These are phyloP conservation scores for Hylodesmum podocarpum DNA, from an alignment of 306 rosid species.

Conservation along the genomic window DNA sequence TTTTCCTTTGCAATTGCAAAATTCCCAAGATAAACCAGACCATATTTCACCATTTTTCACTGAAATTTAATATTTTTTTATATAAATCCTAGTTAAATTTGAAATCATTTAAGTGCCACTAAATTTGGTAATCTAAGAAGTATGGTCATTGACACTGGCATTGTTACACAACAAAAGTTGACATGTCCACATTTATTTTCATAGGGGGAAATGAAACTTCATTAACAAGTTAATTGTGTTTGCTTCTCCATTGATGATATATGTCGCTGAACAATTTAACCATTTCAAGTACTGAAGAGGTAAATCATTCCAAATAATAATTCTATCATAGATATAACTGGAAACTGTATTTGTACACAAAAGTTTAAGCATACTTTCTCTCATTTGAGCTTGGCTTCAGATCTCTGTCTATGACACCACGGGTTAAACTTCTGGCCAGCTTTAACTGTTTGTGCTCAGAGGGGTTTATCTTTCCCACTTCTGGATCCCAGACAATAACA, in stretches of 20 bases:
- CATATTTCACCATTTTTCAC: not conserved
- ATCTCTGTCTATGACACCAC: constrained; percentile 96
- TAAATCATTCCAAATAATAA: constrained; percentile 1
- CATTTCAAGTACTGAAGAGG: constrained; percentile 13
- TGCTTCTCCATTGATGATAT: constrained; percentile 16
- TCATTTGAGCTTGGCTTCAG: constrained; percentile 90
- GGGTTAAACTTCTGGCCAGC: constrained; percentile 94
- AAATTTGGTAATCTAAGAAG: constrained; percentile 14
- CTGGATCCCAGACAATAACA: constrained; percentile 95
- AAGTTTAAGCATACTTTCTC: constrained; percentile 76
- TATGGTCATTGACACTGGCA: not conserved
- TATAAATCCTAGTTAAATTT: not conserved
- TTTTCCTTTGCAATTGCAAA: constrained; percentile 6
- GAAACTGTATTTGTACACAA: constrained; percentile 5
- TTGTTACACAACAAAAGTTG: not conserved
- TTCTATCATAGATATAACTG: constrained; percentile 7
- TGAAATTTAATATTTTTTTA: not conserved
- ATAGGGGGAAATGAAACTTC: constrained; percentile 8
- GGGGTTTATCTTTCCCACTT: constrained; percentile 86
- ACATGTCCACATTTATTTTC: not conserved
- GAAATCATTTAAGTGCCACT: constrained; percentile 18
- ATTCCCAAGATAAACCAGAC: not conserved
- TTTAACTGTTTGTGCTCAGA: constrained; percentile 98
- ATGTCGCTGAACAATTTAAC: constrained; percentile 8
- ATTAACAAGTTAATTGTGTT: constrained; percentile 24